Evolutionary conservation across 1,284 basidiomycete species (phyloP), one percentile per base, ranked within the genome.

Genomic region (Rhodotorula sp.): DNA sequence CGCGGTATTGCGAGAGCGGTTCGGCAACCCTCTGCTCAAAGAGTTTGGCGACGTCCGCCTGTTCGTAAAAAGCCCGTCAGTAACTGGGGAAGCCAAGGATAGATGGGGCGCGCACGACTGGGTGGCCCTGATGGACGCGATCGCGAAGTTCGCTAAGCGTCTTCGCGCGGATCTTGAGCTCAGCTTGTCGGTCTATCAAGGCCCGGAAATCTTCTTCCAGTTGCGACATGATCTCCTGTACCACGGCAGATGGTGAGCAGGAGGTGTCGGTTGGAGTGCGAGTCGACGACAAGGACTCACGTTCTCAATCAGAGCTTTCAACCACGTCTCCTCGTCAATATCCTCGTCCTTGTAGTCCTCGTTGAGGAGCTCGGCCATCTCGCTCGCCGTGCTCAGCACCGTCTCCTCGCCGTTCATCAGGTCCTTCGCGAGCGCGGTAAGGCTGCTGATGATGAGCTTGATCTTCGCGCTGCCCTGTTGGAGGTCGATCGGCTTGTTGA

Each of bases 401-500:
- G 48, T 20, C 15, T 40, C 37, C 20, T 46, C 48, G 13, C 51
- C 48, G 1, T 50, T 50, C 4, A n/a, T 15, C 40, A 74, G 51
- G 11, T 58, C 16, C 47, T 53, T 63, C 40, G 24, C 26, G 47
- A 65, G 8, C 8, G 18, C 7, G 1, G 44, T 48, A 20, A 70
- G 52, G 13, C 60, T 46, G 3, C 28, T 44, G 24, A 64, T 22
- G 56, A 68, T 31, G 9, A 11, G 8, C 34, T 62, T 61, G 22
- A 72, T 47, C 40, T 59, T 62, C 4, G 56, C 26, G 18, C 64
- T 66, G 28, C 65, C 68, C 37, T 67, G 66, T 24, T 52, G 40
- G 9, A 53, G 26, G 61, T 74, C 67, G 65, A 74, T 34, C 1
- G 66, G 61, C 26, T 57, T 46, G 70, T 74, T 74, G 31, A 72